Conservation (phyloP, 129 eudicot species). For the Helianthus tuberosus region DNA sequence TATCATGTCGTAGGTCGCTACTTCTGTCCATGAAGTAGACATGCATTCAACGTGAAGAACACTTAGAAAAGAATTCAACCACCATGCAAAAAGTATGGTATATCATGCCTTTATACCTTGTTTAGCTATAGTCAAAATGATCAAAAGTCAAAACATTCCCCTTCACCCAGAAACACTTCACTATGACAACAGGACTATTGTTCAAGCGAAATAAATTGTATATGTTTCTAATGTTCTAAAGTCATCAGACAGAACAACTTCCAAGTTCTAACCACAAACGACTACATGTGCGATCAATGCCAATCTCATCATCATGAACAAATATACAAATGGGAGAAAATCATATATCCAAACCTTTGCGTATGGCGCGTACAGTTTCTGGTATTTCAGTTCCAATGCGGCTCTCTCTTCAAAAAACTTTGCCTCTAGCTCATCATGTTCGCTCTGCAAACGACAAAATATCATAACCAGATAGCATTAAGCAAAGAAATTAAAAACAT, state of each 20-base stretch:
- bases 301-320: neutral
- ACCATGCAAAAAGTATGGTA: neutral
- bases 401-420: constrained; percentile 85
- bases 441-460: too few relatives aligned
- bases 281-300: neutral
- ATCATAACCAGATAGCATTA: neutral
- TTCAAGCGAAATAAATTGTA: neutral
- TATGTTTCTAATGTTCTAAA: neutral
- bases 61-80: neutral
- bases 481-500: neutral
- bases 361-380: constrained; percentile 25
- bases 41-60: neutral
- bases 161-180: neutral
- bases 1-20: neutral
- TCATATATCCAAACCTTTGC: constrained; percentile 42
- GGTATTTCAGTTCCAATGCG: neutral
- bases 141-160: neutral
- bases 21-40: neutral
- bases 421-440: constrained; percentile 76
- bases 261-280: neutral
- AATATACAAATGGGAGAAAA: neutral
- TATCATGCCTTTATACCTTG: constrained; percentile 21
- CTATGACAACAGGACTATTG: neutral
- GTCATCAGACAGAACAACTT: neutral
- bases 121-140: neutral